Evolutionary conservation across 2,329 filamentous ascomycete species (phyloP).

Genomic region (Scedosporium dehoogii): DNA sequence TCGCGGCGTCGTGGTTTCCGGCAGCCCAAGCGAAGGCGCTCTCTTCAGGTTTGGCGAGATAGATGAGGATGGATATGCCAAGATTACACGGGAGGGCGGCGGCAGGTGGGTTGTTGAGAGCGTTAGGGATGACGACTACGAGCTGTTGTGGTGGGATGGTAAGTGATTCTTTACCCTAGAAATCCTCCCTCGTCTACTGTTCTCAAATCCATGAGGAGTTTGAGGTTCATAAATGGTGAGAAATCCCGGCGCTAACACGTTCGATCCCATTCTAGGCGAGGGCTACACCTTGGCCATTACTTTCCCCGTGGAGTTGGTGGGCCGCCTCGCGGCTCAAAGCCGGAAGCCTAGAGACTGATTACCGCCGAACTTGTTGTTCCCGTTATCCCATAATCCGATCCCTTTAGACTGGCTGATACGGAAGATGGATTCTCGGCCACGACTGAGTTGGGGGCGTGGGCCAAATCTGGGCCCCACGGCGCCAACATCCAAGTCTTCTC

Average conservation of each 20-base stretch:
- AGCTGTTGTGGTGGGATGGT: conserved; percentile 5
- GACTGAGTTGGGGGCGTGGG: too few relatives aligned
- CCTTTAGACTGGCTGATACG: too few relatives aligned
- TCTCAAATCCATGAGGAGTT: too few relatives aligned
- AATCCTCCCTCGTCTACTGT: background rate
- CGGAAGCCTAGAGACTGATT: background rate
- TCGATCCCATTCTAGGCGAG: background rate
- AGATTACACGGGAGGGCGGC: background rate
- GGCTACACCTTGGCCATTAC: background rate
- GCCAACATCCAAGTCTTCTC: too few relatives aligned
- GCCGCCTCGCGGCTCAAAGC: background rate
- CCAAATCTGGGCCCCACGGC: too few relatives aligned
- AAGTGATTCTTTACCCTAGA: background rate
- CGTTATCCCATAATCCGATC: too few relatives aligned
- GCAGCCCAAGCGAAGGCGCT: background rate
- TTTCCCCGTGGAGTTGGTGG: background rate
- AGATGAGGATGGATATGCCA: background rate
- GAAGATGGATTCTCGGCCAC: too few relatives aligned
- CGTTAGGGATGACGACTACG: background rate
- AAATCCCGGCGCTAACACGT: background rate
- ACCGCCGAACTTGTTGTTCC: too few relatives aligned
- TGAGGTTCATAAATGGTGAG: background rate
- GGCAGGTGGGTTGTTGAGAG: background rate
- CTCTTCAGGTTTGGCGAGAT: background rate
- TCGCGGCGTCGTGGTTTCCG: background rate